Conservation (phyloP, 768 basidiomycete genomes). For the Xerocomus brunneocitrinus region DNA sequence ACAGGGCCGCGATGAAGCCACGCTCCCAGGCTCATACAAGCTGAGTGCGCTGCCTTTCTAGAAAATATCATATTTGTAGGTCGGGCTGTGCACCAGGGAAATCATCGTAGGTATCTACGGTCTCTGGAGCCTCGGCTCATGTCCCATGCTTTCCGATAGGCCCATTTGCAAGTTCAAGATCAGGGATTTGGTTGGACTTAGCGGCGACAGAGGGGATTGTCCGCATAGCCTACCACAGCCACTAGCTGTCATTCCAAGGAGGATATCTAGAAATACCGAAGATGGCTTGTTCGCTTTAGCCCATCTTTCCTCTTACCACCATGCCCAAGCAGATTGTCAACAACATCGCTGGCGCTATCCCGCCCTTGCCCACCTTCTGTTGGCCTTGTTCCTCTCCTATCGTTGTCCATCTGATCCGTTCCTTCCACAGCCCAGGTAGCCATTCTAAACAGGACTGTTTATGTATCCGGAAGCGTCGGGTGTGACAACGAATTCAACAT, state of each 20-base stretch:
- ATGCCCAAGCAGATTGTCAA: background rate
- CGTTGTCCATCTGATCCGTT: background rate
- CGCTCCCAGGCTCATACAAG: too few relatives aligned
- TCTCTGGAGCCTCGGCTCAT: too few relatives aligned
- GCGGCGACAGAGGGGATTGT: background rate
- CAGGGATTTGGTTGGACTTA: too few relatives aligned
- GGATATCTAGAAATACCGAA: background rate
- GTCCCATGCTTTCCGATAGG: too few relatives aligned
- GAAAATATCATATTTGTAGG: too few relatives aligned
- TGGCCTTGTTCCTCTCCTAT: background rate
- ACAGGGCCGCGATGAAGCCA: too few relatives aligned
- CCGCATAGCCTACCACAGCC: background rate
- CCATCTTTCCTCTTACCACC: background rate
- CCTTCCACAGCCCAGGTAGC: background rate
- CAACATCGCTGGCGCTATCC: background rate
- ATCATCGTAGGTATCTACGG: too few relatives aligned
- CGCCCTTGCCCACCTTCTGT: background rate
- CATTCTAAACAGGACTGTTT: conserved; percentile 20
- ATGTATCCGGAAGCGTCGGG: conserved; percentile 41
- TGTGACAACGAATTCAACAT: conserved; percentile 29
- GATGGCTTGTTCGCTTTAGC: background rate
- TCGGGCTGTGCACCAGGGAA: too few relatives aligned
- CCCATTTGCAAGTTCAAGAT: too few relatives aligned
- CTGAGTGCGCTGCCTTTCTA: too few relatives aligned
- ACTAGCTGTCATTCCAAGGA: background rate